Percentiles rank a stretch among this genome's conserved stretches.
Evolutionary conservation across 345 rosid species (phyloP).

Genomic region (Punica granatum): DNA sequence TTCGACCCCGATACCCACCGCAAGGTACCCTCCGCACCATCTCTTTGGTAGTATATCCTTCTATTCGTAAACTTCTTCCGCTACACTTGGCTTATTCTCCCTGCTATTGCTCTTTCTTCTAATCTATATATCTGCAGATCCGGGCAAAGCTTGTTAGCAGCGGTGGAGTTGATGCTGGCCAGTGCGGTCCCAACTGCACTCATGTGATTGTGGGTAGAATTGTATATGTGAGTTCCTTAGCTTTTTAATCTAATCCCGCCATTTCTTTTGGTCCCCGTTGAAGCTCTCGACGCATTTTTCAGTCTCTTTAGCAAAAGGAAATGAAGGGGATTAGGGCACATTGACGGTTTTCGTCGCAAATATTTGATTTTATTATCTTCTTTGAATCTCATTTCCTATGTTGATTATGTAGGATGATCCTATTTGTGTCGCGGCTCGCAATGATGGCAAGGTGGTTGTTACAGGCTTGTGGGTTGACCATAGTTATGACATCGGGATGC

Average conservation of each 20-base stretch:
- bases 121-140: slow-evolving; percentile 26
- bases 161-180: slow-evolving; percentile 64
- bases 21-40: slow-evolving; percentile 19
- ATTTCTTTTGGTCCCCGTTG: neutral
- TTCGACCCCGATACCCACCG: slow-evolving; percentile 36
- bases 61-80: neutral
- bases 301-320: neutral
- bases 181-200: slow-evolving; percentile 36
- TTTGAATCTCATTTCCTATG: neutral
- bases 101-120: neutral
- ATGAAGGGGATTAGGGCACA: neutral
- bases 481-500: slow-evolving; percentile 61
- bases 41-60: neutral
- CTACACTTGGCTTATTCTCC: neutral
- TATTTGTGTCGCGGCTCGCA: slow-evolving; percentile 58
- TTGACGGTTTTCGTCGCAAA: neutral
- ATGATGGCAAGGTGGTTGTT: slow-evolving; percentile 62
- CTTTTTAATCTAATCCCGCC: neutral
- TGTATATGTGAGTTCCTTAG: slow-evolving; percentile 41
- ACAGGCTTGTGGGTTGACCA: slow-evolving; percentile 84
- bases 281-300: neutral
- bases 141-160: slow-evolving; percentile 61
- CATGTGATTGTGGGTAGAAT: slow-evolving; percentile 68
- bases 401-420: slow-evolving; percentile 61
- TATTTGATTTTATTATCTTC: neutral